Base-by-base conservation (phyloP, 2,329 filamentous ascomycete species). In the Paecilomyces formosus region DNA sequence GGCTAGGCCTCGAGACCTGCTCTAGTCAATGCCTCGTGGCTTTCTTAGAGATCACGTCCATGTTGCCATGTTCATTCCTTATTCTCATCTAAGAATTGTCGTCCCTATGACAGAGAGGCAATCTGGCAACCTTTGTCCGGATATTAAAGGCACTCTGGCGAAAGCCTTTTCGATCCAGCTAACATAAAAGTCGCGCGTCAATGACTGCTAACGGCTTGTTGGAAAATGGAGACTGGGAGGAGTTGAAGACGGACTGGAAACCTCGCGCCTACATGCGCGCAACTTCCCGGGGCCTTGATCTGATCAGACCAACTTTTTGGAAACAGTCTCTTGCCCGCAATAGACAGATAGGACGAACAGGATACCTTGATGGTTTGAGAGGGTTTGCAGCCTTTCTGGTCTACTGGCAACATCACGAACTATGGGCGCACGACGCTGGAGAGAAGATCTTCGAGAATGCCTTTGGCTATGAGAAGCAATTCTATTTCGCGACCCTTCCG, bases 371-470 rank as follows among this genome's bases (percentile, higher is more conserved):
- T 63, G 86, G 86, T 13, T 74, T 89, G 13, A 76, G 87, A 66
- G 86, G 87, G 3, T 87, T 88, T 61, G 85, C 86, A 3, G 85
- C 86, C 2, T 78, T 89, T 30, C 68, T 88, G 28, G 86, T 89
- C 13, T 88, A 88, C 69, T 77, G 81, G 63, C 82, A 86, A 56
- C 84, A 87, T 68, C 79, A 87, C 67, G 72, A 82, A 63, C 69
- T 84, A 4, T 86, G 83, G 83, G 79, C 78, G 52, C 85, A 85
- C 69, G 74, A 68, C 58, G 71, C 68, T 28, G 71, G 73, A 45
- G 74, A 75, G 49, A 55, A 63, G 8, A 70, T 76, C 1, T 72
- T 85, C n/a, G 82, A 85, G 63, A 79, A 80, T 52, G 77, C 77
- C 7, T 88, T 77, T 61, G 79, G 82, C 8, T 45, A 45, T n/a